These are phyloP conservation scores for Aspergillus sp. DNA, from an alignment of 2,329 filamentous ascomycete species.

Conservation along the genomic window DNA sequence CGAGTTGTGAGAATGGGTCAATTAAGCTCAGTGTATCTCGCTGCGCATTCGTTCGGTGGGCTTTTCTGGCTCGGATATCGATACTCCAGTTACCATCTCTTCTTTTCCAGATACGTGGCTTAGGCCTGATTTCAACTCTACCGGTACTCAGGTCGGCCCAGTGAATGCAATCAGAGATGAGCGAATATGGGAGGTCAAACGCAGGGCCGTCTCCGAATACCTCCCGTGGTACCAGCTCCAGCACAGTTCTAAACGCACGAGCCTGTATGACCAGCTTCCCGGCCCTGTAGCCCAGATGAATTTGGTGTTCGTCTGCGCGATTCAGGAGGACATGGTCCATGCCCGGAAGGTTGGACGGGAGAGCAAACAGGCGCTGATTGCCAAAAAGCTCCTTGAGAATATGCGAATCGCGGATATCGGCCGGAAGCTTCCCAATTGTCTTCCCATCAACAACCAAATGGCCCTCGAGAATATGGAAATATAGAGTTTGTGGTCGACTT, in stretches of 20 bases:
- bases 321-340: slow-evolving; percentile 54
- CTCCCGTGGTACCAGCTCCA: slow-evolving; percentile 37
- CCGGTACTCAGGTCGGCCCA: background rate
- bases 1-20: background rate
- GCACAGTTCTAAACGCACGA: slow-evolving; percentile 15
- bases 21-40: background rate
- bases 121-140: background rate
- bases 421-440: slow-evolving; percentile 54
- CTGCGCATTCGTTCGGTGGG: background rate
- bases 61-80: background rate
- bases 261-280: slow-evolving; percentile 48
- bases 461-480: slow-evolving; percentile 50
- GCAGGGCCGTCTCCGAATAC: slow-evolving; percentile 2
- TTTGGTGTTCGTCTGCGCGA: slow-evolving; percentile 38
- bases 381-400: slow-evolving; percentile 56
- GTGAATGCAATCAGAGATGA: slow-evolving; percentile 1
- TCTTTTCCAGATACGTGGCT: background rate
- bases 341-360: slow-evolving; percentile 52
- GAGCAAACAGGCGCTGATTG: slow-evolving; percentile 49
- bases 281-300: slow-evolving; percentile 57
- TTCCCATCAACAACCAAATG: slow-evolving; percentile 52
- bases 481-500: slow-evolving; percentile 36
- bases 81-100: background rate
- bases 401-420: slow-evolving; percentile 47
- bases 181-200: background rate